Evolutionary conservation across 331 rosid genomes (phyloP).

Genomic region (Dryas integrifolia): DNA sequence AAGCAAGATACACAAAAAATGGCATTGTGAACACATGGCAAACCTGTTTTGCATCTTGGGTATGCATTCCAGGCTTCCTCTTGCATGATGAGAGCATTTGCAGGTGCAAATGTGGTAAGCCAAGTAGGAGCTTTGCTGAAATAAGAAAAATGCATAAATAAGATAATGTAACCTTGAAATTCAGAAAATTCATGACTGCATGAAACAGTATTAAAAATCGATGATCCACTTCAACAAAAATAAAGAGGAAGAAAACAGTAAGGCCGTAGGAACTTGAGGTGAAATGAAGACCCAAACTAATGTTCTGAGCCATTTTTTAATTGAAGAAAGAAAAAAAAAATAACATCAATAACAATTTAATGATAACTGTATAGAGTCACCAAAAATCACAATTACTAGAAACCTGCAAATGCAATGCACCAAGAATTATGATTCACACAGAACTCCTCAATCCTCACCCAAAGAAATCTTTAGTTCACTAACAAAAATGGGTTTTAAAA

Average conservation of each 20-base stretch:
- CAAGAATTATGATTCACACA: not conserved
- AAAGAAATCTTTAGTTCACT: not conserved
- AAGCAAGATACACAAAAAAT: not conserved
- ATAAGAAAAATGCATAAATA: constrained; percentile 3
- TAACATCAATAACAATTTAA: not conserved
- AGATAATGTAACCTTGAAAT: not conserved
- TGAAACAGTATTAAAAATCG: not conserved
- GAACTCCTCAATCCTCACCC: not conserved
- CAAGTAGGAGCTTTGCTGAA: constrained; percentile 49
- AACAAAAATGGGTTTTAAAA: not conserved
- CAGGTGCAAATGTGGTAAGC: constrained; percentile 46
- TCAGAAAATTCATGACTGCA: not conserved
- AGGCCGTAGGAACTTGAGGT: not conserved
- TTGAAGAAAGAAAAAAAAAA: not conserved
- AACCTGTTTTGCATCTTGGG: constrained; percentile 54
- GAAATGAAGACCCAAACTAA: not conserved
- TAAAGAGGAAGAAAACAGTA: not conserved
- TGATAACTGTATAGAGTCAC: not conserved
- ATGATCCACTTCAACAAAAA: not conserved
- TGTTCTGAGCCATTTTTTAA: not conserved
- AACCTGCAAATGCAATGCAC: not conserved
- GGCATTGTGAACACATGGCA: not conserved
- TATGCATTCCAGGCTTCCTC: constrained; percentile 56
- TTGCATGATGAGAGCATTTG: constrained; percentile 45
- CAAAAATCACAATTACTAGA: not conserved